Evolutionary conservation across 306 rosid genomes (phyloP).

Genomic region (Argentina anserina): DNA sequence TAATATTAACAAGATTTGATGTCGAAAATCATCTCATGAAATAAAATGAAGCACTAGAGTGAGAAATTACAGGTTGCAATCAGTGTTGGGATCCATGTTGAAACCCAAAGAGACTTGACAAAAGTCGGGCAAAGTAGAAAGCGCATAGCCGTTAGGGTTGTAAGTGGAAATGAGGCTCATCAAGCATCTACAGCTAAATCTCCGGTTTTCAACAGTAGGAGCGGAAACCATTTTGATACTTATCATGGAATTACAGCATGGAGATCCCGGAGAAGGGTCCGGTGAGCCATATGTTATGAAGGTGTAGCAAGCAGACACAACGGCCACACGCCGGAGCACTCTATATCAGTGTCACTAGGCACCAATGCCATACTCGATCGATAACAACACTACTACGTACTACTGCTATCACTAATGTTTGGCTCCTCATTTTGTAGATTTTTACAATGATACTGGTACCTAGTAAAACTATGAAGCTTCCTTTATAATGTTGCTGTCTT

Average conservation of each 20-base stretch:
- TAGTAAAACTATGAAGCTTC: no score
- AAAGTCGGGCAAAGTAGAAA: slow-evolving; percentile 50
- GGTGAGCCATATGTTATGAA: slow-evolving; percentile 49
- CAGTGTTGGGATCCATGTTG: slow-evolving; percentile 37
- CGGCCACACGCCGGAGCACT: slow-evolving; percentile 44
- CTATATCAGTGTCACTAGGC: slow-evolving; percentile 6
- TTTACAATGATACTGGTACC: slow-evolving; percentile 4
- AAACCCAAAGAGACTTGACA: slow-evolving; percentile 62
- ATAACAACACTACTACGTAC: slow-evolving; percentile 14
- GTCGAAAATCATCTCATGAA: not conserved
- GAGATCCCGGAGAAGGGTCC: slow-evolving; percentile 48
- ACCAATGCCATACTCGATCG: slow-evolving; percentile 6
- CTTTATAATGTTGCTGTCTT: not conserved
- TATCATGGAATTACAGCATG: slow-evolving; percentile 50
- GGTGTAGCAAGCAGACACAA: slow-evolving; percentile 40
- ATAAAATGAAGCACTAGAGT: not conserved
- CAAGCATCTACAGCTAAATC: slow-evolving; percentile 41
- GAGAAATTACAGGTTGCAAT: slow-evolving; percentile 34
- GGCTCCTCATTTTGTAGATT: slow-evolving; percentile 22
- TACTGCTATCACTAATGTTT: slow-evolving; percentile 23
- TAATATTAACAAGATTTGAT: not conserved
- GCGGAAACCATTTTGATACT: slow-evolving; percentile 28
- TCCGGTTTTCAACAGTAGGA: slow-evolving; percentile 24
- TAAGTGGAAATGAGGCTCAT: slow-evolving; percentile 39
- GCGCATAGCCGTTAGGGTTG: slow-evolving; percentile 40